These are phyloP conservation scores for Alternaria infectoria DNA, from an alignment of 2,329 filamentous ascomycete species.

Conservation along the genomic window DNA sequence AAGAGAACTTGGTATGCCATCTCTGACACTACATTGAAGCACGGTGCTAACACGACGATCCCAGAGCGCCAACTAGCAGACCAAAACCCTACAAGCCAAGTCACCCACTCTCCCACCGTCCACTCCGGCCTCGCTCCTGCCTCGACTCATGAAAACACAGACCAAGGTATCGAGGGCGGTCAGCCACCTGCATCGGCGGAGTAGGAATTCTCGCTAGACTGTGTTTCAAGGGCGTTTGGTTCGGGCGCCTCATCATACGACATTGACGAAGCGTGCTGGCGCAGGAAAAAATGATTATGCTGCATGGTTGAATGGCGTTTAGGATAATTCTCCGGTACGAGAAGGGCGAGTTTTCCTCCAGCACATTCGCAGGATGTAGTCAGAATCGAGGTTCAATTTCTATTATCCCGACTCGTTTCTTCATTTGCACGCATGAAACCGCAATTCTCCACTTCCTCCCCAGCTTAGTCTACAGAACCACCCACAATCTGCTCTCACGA, in stretches of 20 bases:
- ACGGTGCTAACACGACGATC: slow-evolving; percentile 1
- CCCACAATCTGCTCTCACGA: neutral
- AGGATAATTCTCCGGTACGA: neutral
- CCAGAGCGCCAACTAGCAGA: slow-evolving; percentile 46
- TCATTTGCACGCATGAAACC: neutral
- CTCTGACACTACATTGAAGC: neutral
- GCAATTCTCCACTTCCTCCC: neutral
- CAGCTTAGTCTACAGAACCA: neutral
- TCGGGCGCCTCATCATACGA: neutral
- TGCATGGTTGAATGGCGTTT: neutral
- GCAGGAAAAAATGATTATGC: neutral
- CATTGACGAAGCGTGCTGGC: slow-evolving; percentile 1
- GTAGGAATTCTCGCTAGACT: neutral
- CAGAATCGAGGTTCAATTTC: too few species aligned
- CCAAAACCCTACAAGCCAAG: slow-evolving; percentile 37
- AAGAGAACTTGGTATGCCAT: slow-evolving; percentile 68
- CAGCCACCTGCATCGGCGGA: slow-evolving; percentile 6
- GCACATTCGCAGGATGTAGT: neutral
- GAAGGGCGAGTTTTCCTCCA: neutral
- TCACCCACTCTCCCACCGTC: slow-evolving; percentile 39
- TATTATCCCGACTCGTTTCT: neutral
- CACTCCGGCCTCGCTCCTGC: slow-evolving; percentile 36
- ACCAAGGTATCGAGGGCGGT: slow-evolving; percentile 1
- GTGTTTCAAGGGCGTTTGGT: slow-evolving; percentile 2
- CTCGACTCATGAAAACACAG: slow-evolving; percentile 19